Evolutionary conservation across 2,329 filamentous ascomycete genomes (phyloP), one percentile per base, ranked within the genome.

Genomic region (Arthrobotrys pseudoclavata): DNA sequence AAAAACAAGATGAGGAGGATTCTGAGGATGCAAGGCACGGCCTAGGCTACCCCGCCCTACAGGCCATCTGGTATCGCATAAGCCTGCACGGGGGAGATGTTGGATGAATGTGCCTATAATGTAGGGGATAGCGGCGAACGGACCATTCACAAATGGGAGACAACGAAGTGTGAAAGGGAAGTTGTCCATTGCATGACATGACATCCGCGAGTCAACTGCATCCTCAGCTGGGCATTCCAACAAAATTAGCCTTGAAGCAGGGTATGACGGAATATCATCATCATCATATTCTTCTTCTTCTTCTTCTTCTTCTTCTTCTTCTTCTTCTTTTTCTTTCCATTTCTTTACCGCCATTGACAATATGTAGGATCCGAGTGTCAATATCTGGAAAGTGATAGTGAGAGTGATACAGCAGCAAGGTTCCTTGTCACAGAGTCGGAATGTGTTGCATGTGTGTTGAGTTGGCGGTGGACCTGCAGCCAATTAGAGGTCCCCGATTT

Each of bases 61-160:
- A 37, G 71, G 48, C 60, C 69, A 72, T 72, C 69, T 26, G 50
- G 69, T 72, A 72, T 72, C 69, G 69, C 69, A 72, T 72, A 60
- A 60, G 22, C 42, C 50, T 60, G 61, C 60, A 31, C 12, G 6
- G 24, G 26, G 24, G 42, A n/a, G 37, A 13, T 22, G 47, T 18
- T 47, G 20, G 47, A 9, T 45, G 42, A 20, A 47, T 48, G 60
- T 67, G 29, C 45, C 48, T 20, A 42, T 50, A 31, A 48, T 24
- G 57, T 34, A 45, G n/a, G 2, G 4, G n/a, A 9, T 13, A 12
- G 29, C 53, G 31, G 2, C 9, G 18, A 26, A 40, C n/a, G 12
- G 26, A n/a, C 42, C 26, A 61, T 61, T 31, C 40, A 37, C 60
- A 42, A 9, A 15, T 13, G 57, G 26, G 26, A 69, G n/a, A 45